These are phyloP conservation scores for Raddia distichophylla DNA, from an alignment of 176 grass and related monocot species.

Conservation along the genomic window DNA sequence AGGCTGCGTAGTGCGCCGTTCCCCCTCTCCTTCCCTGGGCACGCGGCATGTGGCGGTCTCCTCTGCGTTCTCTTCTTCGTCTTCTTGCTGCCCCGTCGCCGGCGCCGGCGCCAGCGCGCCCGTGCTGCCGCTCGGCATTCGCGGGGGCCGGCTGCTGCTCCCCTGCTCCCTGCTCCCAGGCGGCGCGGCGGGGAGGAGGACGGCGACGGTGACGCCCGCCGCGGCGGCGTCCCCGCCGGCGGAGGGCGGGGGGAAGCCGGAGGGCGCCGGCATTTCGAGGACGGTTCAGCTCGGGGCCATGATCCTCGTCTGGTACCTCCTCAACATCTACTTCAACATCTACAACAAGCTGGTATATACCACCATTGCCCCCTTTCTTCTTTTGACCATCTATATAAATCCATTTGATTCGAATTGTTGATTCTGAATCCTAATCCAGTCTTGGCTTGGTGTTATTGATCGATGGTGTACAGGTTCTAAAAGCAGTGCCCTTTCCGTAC, in stretches of 20 bases:
- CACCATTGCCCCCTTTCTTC: not conserved
- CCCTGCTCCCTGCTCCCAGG: not conserved
- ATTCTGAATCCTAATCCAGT: not conserved
- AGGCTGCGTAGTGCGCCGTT: conserved; percentile 24
- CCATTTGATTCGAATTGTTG: conserved; percentile 10
- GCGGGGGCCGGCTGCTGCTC: conserved; percentile 20
- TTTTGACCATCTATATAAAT: not conserved
- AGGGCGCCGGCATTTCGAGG: conserved; percentile 39
- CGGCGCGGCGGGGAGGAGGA: not conserved
- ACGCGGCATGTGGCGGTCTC: conserved; percentile 25
- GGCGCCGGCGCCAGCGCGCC: conserved; percentile 9
- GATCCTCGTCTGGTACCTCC: conserved; percentile 71
- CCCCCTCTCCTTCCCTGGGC: not conserved
- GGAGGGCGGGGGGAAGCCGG: not conserved
- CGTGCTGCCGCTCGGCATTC: conserved; percentile 33
- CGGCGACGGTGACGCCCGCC: not conserved
- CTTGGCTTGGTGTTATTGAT: conserved; percentile 7
- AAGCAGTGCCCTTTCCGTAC: conserved; percentile 80
- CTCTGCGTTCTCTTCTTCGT: not conserved
- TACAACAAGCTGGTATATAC: conserved; percentile 69
- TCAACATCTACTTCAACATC: conserved; percentile 93
- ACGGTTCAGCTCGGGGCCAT: conserved; percentile 53
- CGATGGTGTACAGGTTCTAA: conserved; percentile 57
- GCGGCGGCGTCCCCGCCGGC: not conserved
- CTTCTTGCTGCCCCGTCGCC: conserved; percentile 11